Conservation (phyloP, 257 asterid species). For the Solanum megistacrolobum region DNA sequence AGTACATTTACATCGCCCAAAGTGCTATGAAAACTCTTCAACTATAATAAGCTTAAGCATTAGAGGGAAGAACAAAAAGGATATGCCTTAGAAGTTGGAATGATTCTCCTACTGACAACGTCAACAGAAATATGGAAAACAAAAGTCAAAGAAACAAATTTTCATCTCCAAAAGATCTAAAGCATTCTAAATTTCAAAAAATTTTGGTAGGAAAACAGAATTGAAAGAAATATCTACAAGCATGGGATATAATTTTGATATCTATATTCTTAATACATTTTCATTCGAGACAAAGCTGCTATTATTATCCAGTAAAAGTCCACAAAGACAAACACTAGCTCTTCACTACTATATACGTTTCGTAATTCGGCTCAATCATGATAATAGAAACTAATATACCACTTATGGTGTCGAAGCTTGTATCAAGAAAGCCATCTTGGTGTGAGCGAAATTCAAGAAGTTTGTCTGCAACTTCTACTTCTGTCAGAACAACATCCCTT, state of each 20-base stretch:
- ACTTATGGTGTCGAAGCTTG: constrained; percentile 96
- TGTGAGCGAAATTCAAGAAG: constrained; percentile 83
- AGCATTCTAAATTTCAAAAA: not conserved
- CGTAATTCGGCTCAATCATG: not conserved
- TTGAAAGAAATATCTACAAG: not conserved
- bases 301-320: not conserved
- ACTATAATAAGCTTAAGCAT: not conserved
- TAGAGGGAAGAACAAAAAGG: not conserved
- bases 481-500: constrained; percentile 48
- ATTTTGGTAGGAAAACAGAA: not conserved
- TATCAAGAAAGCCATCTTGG: constrained; percentile 80
- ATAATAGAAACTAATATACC: constrained; percentile 35
- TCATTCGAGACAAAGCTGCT: not conserved
- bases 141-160: not conserved
- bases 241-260: not conserved
- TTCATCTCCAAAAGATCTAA: not conserved
- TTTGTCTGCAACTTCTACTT: constrained; percentile 71
- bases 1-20: not conserved
- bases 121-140: not conserved
- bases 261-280: not conserved
- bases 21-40: not conserved
- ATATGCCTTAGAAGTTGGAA: not conserved
- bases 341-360: not conserved
- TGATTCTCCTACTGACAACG: not conserved
- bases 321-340: not conserved